Evolutionary conservation across 2,329 filamentous ascomycete genomes (phyloP), one percentile per base, ranked within the genome.

Genomic region (Orbilia quercus): DNA sequence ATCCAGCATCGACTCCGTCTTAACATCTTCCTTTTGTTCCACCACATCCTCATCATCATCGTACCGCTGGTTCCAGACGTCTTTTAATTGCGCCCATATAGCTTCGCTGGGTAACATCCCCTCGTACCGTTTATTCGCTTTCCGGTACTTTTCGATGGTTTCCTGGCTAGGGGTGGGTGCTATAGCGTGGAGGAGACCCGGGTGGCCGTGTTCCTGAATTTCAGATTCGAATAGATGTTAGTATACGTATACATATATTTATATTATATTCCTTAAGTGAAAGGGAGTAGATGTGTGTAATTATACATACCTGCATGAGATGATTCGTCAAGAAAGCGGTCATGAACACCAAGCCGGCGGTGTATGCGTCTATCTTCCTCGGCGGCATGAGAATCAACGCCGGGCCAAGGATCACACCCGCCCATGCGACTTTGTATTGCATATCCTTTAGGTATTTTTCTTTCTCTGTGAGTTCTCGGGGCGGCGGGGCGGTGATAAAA

Each of bases 361-460:
- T 72, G 25, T 63, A 63, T 59, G 85, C 77, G 77, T 89, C 87
- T 54, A 89, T 79, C 79, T 88, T 88, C 48, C 87, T 85, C 0
- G 87, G 87, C 7, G 87, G 87, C 7, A 89, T 80, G 14, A 83
- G 77, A 51, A 84, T 83, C 55, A 89, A 81, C 7, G 84, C 75
- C 0, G 87, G 87, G 70, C 85, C 86, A 51, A 83, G 78, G 18
- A 89, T 77, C 25, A 86, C 79, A 51, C 83, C 81, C 62, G 79
- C 81, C 31, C 86, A 79, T 14, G 85, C 83, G 75, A 82, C 77
- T 75, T 82, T 83, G 78, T 84, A 83, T 9, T 80, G 75, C 28
- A 79, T 77, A 38, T 75, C 75, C 11, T 76, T 75, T 59, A 80
- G 80, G 59, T 77, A 75, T 14, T 48, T 47, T 44, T 75, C 62